Percentiles rank a stretch among this genome's conserved stretches.
phyloP scores from a whole-genome alignment of 805 yeast species.

The Priceomyces medius region DNA sequence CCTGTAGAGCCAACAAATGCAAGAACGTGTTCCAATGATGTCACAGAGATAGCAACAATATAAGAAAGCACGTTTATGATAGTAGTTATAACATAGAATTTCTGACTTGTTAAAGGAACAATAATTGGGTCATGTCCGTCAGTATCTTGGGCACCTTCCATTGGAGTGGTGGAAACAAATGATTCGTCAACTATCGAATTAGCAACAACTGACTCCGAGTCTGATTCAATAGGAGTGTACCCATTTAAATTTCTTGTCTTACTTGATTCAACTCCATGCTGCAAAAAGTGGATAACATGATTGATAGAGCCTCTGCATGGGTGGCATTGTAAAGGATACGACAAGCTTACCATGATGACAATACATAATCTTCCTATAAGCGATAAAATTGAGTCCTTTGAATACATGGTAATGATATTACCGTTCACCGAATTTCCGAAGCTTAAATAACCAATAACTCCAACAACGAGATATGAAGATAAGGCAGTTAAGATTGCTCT shows the following conservation, averaged over 20 bases:
- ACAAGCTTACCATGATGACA: conserved; percentile 70
- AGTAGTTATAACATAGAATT: conserved; percentile 51
- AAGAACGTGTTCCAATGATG: conserved; percentile 65
- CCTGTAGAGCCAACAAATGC: conserved; percentile 84
- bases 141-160: conserved; percentile 47
- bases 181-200: conserved; percentile 31
- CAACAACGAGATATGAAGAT: conserved; percentile 59
- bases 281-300: conserved; percentile 57
- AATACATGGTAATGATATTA: conserved; percentile 68
- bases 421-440: conserved; percentile 68
- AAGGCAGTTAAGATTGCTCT: conserved; percentile 59
- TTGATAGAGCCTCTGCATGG: conserved; percentile 75
- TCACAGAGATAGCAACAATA: conserved; percentile 54
- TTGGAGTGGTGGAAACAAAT: conserved; percentile 43
- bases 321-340: conserved; percentile 78
- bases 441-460: conserved; percentile 67
- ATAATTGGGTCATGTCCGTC: conserved; percentile 47
- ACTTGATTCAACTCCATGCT: conserved; percentile 26
- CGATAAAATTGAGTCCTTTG: conserved; percentile 48
- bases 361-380: conserved; percentile 59
- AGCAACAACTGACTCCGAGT: conserved; percentile 22
- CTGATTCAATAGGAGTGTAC: conserved; percentile 28
- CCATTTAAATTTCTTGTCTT: conserved; percentile 16
- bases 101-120: conserved; percentile 47
- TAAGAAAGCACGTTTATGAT: conserved; percentile 49